Conservation (phyloP, 202 grass and related monocot genomes). For the Bolboschoenoplectus hybrid region DNA sequence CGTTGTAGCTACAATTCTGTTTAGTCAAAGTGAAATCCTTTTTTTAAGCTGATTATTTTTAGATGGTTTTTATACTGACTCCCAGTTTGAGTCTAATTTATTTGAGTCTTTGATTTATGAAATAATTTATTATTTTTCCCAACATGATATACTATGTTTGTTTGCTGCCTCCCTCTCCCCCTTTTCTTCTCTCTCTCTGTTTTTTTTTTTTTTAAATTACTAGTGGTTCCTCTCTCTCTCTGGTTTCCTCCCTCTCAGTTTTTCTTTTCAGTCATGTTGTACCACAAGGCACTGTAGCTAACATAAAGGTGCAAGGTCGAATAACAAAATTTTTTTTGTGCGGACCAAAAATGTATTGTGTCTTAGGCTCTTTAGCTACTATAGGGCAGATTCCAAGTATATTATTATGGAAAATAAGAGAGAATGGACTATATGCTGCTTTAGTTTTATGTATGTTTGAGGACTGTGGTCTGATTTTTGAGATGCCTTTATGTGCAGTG, state of each 20-base stretch:
- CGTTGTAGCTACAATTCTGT: background rate
- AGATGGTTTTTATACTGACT: slow-evolving; percentile 1
- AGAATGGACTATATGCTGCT: background rate
- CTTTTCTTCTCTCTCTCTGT: background rate
- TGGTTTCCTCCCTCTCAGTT: background rate
- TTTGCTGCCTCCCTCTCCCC: background rate
- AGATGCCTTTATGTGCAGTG: slow-evolving; percentile 54
- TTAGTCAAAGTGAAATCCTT: background rate
- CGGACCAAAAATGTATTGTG: background rate
- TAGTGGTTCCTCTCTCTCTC: background rate
- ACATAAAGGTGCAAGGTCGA: background rate
- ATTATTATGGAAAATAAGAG: background rate
- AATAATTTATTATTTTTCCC: slow-evolving; percentile 11
- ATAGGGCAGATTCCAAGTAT: background rate
- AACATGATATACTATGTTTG: too few species aligned
- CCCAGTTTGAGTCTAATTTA: background rate
- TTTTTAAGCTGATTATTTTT: slow-evolving; percentile 2
- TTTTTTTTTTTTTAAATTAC: background rate
- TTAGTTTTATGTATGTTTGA: background rate
- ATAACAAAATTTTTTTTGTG: background rate
- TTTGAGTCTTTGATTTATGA: slow-evolving; percentile 26
- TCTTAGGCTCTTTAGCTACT: background rate
- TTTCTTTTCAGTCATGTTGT: background rate
- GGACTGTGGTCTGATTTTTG: slow-evolving; percentile 8
- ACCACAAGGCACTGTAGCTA: background rate